A percentile compares a stretch with the other conserved stretches of the same genome.
phyloP scores from a whole-genome alignment of 495 filamentous ascomycete species.

The Penicillium silybi region DNA sequence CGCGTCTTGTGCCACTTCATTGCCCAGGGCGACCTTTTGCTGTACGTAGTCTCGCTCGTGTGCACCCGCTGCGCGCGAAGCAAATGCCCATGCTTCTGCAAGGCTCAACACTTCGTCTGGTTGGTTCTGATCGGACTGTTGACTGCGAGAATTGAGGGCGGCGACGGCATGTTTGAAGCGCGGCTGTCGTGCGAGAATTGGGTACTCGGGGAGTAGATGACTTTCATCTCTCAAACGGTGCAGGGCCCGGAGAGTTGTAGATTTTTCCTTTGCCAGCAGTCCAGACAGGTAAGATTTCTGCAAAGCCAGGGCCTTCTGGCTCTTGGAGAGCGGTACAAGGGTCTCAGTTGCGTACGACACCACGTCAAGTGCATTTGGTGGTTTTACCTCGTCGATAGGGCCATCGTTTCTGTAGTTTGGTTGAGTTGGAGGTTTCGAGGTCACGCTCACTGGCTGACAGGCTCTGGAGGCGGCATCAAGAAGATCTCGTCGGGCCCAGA shows the following conservation, averaged over 20 bases:
- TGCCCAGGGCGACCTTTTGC: slow-evolving; percentile 32
- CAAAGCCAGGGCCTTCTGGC: slow-evolving; percentile 58
- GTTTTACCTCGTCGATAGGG: slow-evolving; percentile 9
- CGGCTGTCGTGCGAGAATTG: slow-evolving; percentile 44
- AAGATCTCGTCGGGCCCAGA: slow-evolving; percentile 34
- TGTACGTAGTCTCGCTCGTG: slow-evolving; percentile 36
- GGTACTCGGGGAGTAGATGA: slow-evolving; percentile 62
- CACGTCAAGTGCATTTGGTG: slow-evolving; percentile 28
- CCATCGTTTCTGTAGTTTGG: slow-evolving; percentile 20
- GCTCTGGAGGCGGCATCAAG: slow-evolving; percentile 36
- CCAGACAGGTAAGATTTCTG: slow-evolving; percentile 61
- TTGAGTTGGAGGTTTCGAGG: slow-evolving; percentile 25
- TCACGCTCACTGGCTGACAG: slow-evolving; percentile 31
- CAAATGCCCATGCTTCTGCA: slow-evolving; percentile 50
- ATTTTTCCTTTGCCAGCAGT: slow-evolving; percentile 55
- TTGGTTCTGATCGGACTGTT: slow-evolving; percentile 12
- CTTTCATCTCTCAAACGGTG: slow-evolving; percentile 65
- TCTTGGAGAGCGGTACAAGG: slow-evolving; percentile 53
- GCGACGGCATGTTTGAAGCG: slow-evolving; percentile 42
- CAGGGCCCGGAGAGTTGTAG: slow-evolving; percentile 51
- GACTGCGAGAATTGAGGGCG: slow-evolving; percentile 25
- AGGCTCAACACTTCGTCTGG: slow-evolving; percentile 30
- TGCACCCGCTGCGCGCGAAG: slow-evolving; percentile 37
- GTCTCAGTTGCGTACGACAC: slow-evolving; percentile 55
- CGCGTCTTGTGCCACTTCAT: slow-evolving; percentile 30